Conservation (phyloP, 2,329 filamentous ascomycete species). For the Graphiopsis chlorocephala region DNA sequence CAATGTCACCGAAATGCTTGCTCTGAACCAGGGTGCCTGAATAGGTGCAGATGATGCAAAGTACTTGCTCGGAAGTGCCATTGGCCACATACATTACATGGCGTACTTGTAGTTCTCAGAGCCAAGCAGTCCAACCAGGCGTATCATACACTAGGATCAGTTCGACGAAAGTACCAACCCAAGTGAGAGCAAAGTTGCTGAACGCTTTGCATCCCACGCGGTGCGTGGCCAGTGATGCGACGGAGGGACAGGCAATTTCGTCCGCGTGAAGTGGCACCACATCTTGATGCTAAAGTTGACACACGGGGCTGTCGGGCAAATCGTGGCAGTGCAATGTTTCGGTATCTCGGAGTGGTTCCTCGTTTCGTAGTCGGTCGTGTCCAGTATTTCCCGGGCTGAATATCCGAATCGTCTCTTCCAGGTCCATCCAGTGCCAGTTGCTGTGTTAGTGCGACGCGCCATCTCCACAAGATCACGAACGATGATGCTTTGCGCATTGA, state of each 20-base stretch:
- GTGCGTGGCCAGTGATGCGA: neutral
- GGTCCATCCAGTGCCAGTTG: neutral
- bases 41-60: neutral
- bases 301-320: neutral
- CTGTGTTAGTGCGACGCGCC: neutral
- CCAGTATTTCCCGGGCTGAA: neutral
- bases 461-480: neutral
- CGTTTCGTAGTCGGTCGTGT: neutral
- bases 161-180: neutral
- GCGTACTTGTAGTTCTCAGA: neutral
- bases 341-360: neutral
- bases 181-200: neutral
- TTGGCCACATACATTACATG: neutral
- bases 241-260: neutral
- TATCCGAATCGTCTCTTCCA: neutral
- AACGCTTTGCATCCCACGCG: neutral
- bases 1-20: neutral
- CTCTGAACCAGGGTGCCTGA: neutral
- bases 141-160: neutral
- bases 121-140: neutral
- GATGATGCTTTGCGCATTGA: neutral
- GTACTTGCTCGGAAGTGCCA: neutral
- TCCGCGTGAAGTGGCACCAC: neutral
- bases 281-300: neutral
- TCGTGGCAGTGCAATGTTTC: neutral